Conservation (phyloP, 2,329 filamentous ascomycete species). For the Zasmidium citrigriseum region DNA sequence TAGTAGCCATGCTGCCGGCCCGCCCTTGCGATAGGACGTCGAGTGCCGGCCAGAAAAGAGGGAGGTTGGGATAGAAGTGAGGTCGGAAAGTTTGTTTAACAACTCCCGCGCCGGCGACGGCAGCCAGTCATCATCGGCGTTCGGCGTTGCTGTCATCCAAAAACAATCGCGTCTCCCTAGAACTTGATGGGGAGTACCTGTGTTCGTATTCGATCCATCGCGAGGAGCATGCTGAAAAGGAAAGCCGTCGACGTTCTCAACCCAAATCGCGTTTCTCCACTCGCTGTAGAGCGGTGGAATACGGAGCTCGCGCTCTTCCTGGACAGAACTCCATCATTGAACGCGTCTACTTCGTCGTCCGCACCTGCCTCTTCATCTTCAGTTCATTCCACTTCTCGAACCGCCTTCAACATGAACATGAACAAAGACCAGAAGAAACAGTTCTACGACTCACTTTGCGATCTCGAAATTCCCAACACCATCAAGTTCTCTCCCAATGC, state of each 20-base stretch:
- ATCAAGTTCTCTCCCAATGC: slow-evolving; percentile 27
- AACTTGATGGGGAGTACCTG: too few species aligned
- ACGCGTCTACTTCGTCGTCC: not conserved
- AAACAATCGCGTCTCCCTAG: too few species aligned
- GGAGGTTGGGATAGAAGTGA: not conserved
- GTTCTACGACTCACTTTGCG: slow-evolving; percentile 18
- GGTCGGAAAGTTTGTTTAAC: not conserved
- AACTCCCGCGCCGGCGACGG: not conserved
- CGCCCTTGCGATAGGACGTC: not conserved
- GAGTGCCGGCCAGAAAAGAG: not conserved
- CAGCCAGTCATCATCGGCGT: too few species aligned
- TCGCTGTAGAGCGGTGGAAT: not conserved
- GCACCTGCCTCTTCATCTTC: not conserved
- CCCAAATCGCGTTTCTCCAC: too few species aligned
- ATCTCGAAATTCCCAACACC: slow-evolving; percentile 28
- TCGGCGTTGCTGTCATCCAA: too few species aligned
- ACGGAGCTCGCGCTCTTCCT: not conserved
- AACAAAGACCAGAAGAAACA: not conserved
- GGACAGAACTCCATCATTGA: not conserved
- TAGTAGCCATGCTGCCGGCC: not conserved
- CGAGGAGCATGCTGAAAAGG: too few species aligned
- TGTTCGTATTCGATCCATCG: too few species aligned
- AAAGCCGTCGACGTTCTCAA: too few species aligned
- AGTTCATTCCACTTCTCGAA: not conserved
- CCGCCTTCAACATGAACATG: not conserved